These are phyloP conservation scores for Taiozyma onychis DNA, from an alignment of 1,139 yeast genomes.

Conservation along the genomic window DNA sequence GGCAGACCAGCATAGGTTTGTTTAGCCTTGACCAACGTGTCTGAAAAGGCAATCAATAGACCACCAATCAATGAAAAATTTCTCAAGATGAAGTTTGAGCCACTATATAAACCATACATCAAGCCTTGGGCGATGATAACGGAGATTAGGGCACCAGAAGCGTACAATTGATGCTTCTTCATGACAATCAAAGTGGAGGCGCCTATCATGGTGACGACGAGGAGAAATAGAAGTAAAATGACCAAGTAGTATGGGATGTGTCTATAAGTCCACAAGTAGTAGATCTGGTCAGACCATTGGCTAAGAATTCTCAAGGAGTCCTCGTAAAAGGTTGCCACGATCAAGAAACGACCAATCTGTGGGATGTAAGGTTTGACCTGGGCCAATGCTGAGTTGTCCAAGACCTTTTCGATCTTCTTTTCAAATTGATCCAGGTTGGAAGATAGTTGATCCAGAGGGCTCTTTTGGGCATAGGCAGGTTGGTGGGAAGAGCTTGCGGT, in stretches of 20 bases:
- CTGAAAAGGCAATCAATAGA: constrained; percentile 80
- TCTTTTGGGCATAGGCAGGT: constrained; percentile 7
- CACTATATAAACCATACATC: constrained; percentile 83
- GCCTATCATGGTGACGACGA: constrained; percentile 63
- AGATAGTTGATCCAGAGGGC: background rate
- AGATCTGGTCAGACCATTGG: constrained; percentile 92
- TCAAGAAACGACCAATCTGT: constrained; percentile 79
- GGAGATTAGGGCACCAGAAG: constrained; percentile 63
- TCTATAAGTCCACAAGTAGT: constrained; percentile 75
- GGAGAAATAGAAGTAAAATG: constrained; percentile 56
- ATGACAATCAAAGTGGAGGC: constrained; percentile 72
- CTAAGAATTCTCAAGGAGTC: constrained; percentile 79
- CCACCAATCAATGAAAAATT: constrained; percentile 94
- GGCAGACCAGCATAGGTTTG: constrained; percentile 87
- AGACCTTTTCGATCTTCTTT: constrained; percentile 30
- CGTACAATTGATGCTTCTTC: constrained; percentile 64
- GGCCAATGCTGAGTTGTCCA: constrained; percentile 31
- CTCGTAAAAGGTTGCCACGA: constrained; percentile 92
- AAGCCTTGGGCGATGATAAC: constrained; percentile 84
- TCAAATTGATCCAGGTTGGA: constrained; percentile 4
- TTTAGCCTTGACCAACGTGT: constrained; percentile 80
- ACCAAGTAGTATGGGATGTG: constrained; percentile 77
- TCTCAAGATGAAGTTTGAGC: constrained; percentile 75
- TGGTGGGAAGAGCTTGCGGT: background rate
- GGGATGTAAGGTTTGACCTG: constrained; percentile 70